A percentile compares a stretch with the other conserved stretches of the same genome.
Evolutionary conservation across 768 basidiomycete species (phyloP).

Genomic region (Russula ochroleuca): DNA sequence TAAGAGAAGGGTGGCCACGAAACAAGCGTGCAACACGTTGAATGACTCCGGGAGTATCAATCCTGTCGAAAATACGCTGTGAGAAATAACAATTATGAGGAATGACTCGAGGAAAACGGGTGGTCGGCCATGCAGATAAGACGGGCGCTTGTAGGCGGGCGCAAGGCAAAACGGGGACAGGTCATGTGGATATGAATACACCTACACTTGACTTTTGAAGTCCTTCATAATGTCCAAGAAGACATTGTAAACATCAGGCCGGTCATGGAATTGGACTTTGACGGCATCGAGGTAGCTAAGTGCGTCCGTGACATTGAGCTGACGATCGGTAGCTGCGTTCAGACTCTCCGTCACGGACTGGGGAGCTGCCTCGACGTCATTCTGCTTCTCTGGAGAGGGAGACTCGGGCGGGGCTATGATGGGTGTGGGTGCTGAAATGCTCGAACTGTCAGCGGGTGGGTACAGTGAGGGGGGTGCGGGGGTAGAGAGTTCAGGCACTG

Average conservation of each 20-base stretch:
- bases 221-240: conserved; percentile 73
- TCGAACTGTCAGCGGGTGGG: background rate
- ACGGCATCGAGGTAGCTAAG: conserved; percentile 61
- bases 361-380: conserved; percentile 1
- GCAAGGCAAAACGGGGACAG: background rate
- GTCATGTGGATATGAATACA: conserved; percentile 8
- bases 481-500: background rate
- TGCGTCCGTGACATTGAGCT: conserved; percentile 59
- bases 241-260: conserved; percentile 59
- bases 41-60: conserved; percentile 97
- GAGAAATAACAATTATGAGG: background rate
- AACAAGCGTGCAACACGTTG: conserved; percentile 92
- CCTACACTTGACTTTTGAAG: conserved; percentile 61
- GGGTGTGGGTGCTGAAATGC: conserved; percentile 1
- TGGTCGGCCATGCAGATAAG: background rate
- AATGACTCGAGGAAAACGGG: background rate
- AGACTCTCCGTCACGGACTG: conserved; percentile 17
- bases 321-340: conserved; percentile 35
- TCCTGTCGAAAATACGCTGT: conserved; percentile 44
- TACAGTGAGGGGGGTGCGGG: background rate
- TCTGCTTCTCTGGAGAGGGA: conserved; percentile 3
- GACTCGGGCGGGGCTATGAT: background rate
- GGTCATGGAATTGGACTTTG: conserved; percentile 54
- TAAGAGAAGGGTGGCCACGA: conserved; percentile 81
- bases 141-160: background rate